Evolutionary conservation across 768 basidiomycete species (phyloP), one percentile per base, ranked within the genome.

Genomic region (Leccinum arenicola): DNA sequence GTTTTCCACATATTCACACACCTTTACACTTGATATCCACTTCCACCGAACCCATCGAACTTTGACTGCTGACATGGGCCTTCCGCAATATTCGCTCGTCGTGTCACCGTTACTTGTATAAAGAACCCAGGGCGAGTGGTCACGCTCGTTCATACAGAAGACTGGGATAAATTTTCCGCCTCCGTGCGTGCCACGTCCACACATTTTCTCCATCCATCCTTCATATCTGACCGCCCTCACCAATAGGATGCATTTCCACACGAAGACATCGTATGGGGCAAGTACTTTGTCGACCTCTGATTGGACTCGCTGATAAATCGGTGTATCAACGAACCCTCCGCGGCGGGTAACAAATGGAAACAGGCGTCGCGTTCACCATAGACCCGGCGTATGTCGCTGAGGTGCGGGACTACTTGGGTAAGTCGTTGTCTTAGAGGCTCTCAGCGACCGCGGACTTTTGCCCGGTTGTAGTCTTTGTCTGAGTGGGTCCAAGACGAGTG

Each of bases 41-140:
- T 31, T 35, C 35, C 35, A 17, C 45, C 31, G 36, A 38, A 47
- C 11, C 11, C 38, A 9, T 35, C 33, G n/a, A 27, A 14, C 12
- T 19, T 38, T 17, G 36, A 54, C 19, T 29, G 21, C 47, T 31
- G 21, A 53, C 31, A 45, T 33, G 47, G 38, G 59, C 48, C 40
- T 47, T 14, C 9, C 21, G 14, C 54, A 12, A 21, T 50, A 23
- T 43, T 11, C 35, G 17, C 33, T 50, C 48, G 11, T 17, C 38
- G 14, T 27, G 19, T 25, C 29, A 31, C 40, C 40, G 5, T 1
- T 9, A 43, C 40, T 6, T 15, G 19, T 60, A 25, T 10, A 11
- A 62, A 93, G 91, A 83, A 78, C 53, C 94, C 94, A 3, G 95
- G 95, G 3, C 77, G 93, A 47, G 95, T 96, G 1, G 95, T 96